Conservation (phyloP, 768 basidiomycete genomes). For the Boletus eberwhitei region DNA sequence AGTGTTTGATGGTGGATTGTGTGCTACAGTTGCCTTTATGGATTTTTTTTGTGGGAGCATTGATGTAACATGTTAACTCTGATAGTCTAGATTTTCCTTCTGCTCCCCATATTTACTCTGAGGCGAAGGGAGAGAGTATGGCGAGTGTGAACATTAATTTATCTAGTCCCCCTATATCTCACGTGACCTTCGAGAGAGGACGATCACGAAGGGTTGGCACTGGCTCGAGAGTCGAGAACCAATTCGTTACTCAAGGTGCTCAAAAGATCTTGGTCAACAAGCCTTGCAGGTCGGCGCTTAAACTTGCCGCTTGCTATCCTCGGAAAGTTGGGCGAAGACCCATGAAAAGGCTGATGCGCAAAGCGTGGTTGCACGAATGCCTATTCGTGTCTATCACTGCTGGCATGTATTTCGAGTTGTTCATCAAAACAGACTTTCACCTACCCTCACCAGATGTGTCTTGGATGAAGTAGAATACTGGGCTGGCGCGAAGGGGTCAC, state of each 20-base stretch:
- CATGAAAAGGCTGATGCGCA: too few relatives aligned
- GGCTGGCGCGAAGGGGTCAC: too few relatives aligned
- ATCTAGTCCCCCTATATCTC: too few relatives aligned
- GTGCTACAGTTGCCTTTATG: neutral
- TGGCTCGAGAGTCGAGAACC: constrained; percentile 56
- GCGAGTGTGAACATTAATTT: too few relatives aligned
- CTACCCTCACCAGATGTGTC: too few relatives aligned
- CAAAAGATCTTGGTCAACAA: constrained; percentile 78
- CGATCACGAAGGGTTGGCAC: too few relatives aligned
- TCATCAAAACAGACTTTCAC: too few relatives aligned
- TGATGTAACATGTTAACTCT: neutral
- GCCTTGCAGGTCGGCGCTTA: constrained; percentile 63
- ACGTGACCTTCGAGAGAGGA: constrained; percentile 28
- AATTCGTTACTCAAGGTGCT: constrained; percentile 55
- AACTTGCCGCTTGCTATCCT: constrained; percentile 81
- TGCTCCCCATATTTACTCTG: neutral
- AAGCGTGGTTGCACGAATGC: too few relatives aligned
- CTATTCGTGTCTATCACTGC: too few relatives aligned
- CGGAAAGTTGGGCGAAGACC: constrained; percentile 77
- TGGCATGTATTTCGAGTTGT: too few relatives aligned
- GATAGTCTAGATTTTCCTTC: neutral
- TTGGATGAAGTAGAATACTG: too few relatives aligned
- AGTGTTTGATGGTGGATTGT: neutral
- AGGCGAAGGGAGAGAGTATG: neutral
- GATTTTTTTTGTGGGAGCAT: neutral